Conservation (phyloP, 345 rosid species). For the Populus euphratica region DNA sequence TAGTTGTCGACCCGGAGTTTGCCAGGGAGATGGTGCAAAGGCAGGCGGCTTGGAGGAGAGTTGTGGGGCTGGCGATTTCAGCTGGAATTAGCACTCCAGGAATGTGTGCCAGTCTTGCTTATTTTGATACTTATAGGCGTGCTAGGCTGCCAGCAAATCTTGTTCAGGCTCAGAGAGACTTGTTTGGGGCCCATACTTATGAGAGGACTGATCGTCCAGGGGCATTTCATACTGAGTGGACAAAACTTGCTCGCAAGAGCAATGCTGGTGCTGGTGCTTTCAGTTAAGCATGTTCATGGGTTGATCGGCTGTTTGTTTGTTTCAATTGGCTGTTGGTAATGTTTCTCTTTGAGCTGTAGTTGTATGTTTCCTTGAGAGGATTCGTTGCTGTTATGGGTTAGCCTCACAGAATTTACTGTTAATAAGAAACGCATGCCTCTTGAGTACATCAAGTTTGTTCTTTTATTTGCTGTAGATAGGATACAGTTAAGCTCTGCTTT, state of each 20-base stretch:
- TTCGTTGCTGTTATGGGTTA: conserved; percentile 23
- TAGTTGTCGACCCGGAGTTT: conserved; percentile 91
- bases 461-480: background rate
- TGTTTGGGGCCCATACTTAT: conserved; percentile 95
- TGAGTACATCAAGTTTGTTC: background rate
- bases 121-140: conserved; percentile 91
- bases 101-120: conserved; percentile 93
- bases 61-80: conserved; percentile 80
- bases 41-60: conserved; percentile 98
- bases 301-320: conserved; percentile 13
- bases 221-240: conserved; percentile 83
- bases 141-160: conserved; percentile 85
- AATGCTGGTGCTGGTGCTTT: conserved; percentile 36
- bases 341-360: conserved; percentile 21
- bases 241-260: conserved; percentile 69
- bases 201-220: conserved; percentile 87
- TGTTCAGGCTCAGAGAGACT: conserved; percentile 97
- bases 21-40: conserved; percentile 97
- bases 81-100: conserved; percentile 97
- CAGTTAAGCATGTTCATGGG: conserved; percentile 36
- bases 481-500: background rate
- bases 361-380: conserved; percentile 16
- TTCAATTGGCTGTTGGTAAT: conserved; percentile 17
- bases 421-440: conserved; percentile 51
- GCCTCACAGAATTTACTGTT: conserved; percentile 24